phyloP scores from a whole-genome alignment of 2,329 filamentous ascomycete species.

The Alternaria sp. region DNA sequence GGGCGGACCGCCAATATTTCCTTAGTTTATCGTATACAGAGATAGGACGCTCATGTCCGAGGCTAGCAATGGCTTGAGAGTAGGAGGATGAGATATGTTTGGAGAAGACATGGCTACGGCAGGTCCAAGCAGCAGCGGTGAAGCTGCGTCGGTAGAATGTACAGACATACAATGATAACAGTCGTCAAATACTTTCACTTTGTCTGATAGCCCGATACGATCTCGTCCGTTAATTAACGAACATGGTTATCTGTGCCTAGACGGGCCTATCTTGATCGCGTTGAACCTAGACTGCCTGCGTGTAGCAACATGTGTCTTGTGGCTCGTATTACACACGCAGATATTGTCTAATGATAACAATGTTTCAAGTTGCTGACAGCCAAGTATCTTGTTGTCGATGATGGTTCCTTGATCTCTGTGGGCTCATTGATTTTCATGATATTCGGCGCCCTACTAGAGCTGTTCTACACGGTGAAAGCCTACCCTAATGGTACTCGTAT shows the following conservation, averaged over 20 bases:
- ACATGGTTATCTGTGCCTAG: not conserved
- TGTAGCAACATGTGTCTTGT: not conserved
- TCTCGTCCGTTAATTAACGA: not conserved
- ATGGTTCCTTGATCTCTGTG: not conserved
- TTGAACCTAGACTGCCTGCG: not conserved
- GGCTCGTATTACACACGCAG: not conserved
- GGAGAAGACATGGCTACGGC: conserved; percentile 24
- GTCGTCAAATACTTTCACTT: conserved; percentile 7
- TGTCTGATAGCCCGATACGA: not conserved
- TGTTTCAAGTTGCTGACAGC: not conserved
- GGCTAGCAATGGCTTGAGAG: conserved; percentile 19
- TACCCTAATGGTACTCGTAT: not conserved
- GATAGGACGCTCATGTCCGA: conserved; percentile 14
- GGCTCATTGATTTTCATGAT: not conserved
- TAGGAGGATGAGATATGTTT: conserved; percentile 15
- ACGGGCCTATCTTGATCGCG: not conserved
- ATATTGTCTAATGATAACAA: not conserved
- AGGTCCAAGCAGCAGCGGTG: conserved; percentile 27
- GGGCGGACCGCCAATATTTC: conserved; percentile 16
- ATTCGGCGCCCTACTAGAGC: not conserved
- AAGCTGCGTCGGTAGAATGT: conserved; percentile 22
- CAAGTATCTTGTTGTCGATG: not conserved
- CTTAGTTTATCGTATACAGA: conserved; percentile 19
- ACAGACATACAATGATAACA: conserved; percentile 24
- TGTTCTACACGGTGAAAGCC: not conserved